Evolutionary conservation across 1,139 yeast genomes (phyloP).

Genomic region (Diutina ranongensis): DNA sequence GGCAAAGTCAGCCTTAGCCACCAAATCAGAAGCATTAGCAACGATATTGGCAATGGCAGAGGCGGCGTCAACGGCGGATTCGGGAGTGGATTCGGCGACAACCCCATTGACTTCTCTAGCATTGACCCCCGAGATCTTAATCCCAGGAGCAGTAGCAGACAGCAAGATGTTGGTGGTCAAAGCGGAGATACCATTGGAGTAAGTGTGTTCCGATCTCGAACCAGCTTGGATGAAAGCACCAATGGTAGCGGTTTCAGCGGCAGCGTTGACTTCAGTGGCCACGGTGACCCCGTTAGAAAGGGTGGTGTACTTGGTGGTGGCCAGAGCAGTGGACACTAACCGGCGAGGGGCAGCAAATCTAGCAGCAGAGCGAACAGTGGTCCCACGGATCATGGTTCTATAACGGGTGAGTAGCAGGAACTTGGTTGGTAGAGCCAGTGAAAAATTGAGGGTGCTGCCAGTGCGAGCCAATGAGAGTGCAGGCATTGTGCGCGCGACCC

Average conservation of each 20-base stretch:
- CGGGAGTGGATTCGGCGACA: slow-evolving; percentile 38
- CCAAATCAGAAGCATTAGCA: slow-evolving; percentile 21
- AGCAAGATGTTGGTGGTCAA: slow-evolving; percentile 44
- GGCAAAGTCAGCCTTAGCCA: slow-evolving; percentile 24
- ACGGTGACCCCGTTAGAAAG: slow-evolving; percentile 62
- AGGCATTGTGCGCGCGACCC: neutral
- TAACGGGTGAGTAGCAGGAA: slow-evolving; percentile 4
- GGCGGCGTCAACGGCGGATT: slow-evolving; percentile 32
- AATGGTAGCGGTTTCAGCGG: slow-evolving; percentile 45
- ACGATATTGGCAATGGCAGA: slow-evolving; percentile 24
- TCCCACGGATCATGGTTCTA: slow-evolving; percentile 26
- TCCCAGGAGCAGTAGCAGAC: slow-evolving; percentile 30
- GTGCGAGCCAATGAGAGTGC: slow-evolving; percentile 5
- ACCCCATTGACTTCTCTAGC: slow-evolving; percentile 45
- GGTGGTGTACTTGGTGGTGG: slow-evolving; percentile 57
- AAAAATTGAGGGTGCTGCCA: slow-evolving; percentile 4
- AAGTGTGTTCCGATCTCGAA: slow-evolving; percentile 66
- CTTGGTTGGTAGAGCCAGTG: neutral
- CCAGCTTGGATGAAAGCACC: slow-evolving; percentile 71
- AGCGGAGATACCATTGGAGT: slow-evolving; percentile 70
- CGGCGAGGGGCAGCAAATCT: slow-evolving; percentile 33
- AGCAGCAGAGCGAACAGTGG: slow-evolving; percentile 21
- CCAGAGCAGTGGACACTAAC: slow-evolving; percentile 45
- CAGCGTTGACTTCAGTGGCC: slow-evolving; percentile 53
- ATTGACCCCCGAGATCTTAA: slow-evolving; percentile 32